Evolutionary conservation across 352 stramenopile species (phyloP).

Genomic region (Pythium grandisporangium): DNA sequence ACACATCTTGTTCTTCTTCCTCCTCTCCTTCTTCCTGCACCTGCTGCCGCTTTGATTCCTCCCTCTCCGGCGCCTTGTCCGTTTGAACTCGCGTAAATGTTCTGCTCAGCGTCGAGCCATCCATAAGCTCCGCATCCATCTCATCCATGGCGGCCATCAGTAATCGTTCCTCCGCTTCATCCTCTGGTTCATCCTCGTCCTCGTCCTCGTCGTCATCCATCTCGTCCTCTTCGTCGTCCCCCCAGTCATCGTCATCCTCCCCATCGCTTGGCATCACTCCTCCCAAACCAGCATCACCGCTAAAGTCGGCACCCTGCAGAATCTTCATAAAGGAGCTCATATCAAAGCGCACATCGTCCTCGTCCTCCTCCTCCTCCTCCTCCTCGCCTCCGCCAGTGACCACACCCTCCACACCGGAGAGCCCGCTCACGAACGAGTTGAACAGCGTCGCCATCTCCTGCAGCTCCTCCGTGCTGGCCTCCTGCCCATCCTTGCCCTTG

Average conservation of each 20-base stretch:
- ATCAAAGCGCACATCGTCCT: constrained; percentile 50
- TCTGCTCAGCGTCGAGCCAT: constrained; percentile 40
- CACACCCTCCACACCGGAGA: constrained; percentile 64
- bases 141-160: constrained; percentile 57
- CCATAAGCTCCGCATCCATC: constrained; percentile 62
- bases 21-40: too few relatives aligned
- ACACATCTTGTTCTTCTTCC: too few relatives aligned
- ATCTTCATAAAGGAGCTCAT: constrained; percentile 62
- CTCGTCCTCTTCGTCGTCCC: constrained; percentile 23
- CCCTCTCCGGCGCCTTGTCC: constrained; percentile 11
- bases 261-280: constrained; percentile 8
- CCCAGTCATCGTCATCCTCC: constrained; percentile 12
- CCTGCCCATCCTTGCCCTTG: background rate
- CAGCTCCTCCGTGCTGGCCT: constrained; percentile 34
- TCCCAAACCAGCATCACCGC: constrained; percentile 6
- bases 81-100: constrained; percentile 28
- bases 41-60: too few relatives aligned
- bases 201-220: constrained; percentile 8
- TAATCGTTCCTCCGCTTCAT: constrained; percentile 22
- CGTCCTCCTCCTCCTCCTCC: too few relatives aligned
- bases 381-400: too few relatives aligned
- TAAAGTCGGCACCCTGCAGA: constrained; percentile 20
- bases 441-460: constrained; percentile 70
- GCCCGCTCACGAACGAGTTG: constrained; percentile 50
- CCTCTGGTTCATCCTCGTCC: constrained; percentile 12